A percentile compares a stretch with the other conserved stretches of the same genome.
phyloP scores from a whole-genome alignment of 345 rosid genomes.

The Hibiscus mutabilis region DNA sequence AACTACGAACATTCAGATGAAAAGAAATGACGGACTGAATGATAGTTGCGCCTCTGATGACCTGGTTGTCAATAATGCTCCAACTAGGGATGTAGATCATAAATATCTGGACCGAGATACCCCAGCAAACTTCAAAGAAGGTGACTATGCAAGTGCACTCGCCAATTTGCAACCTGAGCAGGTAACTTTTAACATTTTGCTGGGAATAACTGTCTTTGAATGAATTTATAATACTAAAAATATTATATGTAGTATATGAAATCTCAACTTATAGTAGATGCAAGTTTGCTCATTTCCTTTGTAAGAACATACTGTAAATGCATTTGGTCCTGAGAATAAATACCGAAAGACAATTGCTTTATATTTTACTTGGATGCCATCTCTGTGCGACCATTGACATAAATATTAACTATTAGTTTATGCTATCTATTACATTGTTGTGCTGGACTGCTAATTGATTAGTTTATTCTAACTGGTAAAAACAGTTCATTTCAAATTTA shows the following conservation, averaged over 20 bases:
- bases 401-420: no score
- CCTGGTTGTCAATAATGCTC: conserved; percentile 13
- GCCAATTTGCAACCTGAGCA: conserved; percentile 25
- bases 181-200: conserved; percentile 26
- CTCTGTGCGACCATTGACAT: no score
- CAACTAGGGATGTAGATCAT: neutral
- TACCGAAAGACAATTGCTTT: neutral
- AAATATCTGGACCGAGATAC: conserved; percentile 16
- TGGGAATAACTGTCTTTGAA: neutral
- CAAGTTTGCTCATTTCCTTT: neutral
- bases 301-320: neutral
- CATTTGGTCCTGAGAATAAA: neutral
- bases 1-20: conserved; percentile 11
- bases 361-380: neutral
- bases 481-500: conserved; percentile 1
- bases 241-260: neutral
- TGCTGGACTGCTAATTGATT: neutral
- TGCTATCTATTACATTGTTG: neutral
- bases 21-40: conserved; percentile 22
- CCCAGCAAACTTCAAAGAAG: conserved; percentile 22
- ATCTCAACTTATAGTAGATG: neutral
- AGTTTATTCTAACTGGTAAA: neutral
- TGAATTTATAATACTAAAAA: neutral
- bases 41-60: conserved; percentile 24
- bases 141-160: conserved; percentile 13